A percentile compares a stretch with the other conserved stretches of the same genome.
Evolutionary conservation across 305 asterid species (phyloP).

Genomic region (Solanum aculeatissimum): DNA sequence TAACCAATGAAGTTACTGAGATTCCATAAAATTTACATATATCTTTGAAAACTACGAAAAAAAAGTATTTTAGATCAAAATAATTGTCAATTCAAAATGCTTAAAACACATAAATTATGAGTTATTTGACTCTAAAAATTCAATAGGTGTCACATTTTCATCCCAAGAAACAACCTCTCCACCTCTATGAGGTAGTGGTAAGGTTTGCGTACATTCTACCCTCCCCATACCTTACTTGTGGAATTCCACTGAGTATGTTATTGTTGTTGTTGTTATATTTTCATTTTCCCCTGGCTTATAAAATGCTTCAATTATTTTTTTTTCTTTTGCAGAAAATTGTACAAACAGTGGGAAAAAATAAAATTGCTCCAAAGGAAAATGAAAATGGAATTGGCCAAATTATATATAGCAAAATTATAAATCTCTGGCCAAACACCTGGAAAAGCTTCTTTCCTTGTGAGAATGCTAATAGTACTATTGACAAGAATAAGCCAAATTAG

Average conservation of each 20-base stretch:
- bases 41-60: background rate
- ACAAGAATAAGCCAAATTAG: background rate
- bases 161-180: too few species aligned
- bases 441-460: background rate
- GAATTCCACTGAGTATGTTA: too few species aligned
- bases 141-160: accelerated
- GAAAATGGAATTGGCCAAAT: constrained; percentile 18
- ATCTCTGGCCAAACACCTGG: constrained; percentile 33
- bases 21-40: background rate
- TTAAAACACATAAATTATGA: background rate
- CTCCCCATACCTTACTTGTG: too few species aligned
- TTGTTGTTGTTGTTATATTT: background rate
- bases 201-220: too few species aligned
- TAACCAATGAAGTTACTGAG: background rate
- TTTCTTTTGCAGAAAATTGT: constrained; percentile 8
- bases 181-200: too few species aligned
- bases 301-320: background rate
- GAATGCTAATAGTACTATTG: background rate
- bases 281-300: background rate
- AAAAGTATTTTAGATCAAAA: background rate
- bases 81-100: background rate
- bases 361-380: constrained; percentile 1
- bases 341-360: background rate
- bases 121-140: background rate
- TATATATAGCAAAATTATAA: constrained; percentile 20